These are phyloP conservation scores for Diospyros lotus DNA, from an alignment of 148 eudicot species.

Conservation along the genomic window DNA sequence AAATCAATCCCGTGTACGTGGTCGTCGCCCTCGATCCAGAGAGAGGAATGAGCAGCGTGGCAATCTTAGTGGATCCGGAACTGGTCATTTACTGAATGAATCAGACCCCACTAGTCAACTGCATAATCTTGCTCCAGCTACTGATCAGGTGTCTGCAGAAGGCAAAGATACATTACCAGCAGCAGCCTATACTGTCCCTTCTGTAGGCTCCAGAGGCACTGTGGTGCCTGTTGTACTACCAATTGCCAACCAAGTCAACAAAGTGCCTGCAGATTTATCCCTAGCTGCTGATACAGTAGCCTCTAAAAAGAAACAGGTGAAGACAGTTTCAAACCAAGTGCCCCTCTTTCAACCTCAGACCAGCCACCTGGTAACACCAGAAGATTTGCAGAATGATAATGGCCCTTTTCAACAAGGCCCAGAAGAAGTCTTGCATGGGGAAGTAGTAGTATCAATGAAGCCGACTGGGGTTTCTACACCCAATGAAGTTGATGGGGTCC, in stretches of 20 bases:
- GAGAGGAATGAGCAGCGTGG: slow-evolving; percentile 27
- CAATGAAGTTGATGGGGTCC: slow-evolving; percentile 20
- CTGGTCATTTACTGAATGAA: slow-evolving; percentile 33
- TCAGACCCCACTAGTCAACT: slow-evolving; percentile 30
- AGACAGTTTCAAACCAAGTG: slow-evolving; percentile 23
- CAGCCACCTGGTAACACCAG: slow-evolving; percentile 17
- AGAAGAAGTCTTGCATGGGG: slow-evolving; percentile 4
- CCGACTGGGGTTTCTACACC: background rate
- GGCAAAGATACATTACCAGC: slow-evolving; percentile 26
- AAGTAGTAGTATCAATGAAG: slow-evolving; percentile 17
- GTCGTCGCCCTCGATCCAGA: slow-evolving; percentile 28
- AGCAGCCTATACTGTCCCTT: slow-evolving; percentile 35
- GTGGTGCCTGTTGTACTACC: slow-evolving; percentile 63
- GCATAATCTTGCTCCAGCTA: slow-evolving; percentile 7
- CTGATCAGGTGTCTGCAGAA: slow-evolving; percentile 20
- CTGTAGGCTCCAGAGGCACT: slow-evolving; percentile 56
- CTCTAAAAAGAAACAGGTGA: slow-evolving; percentile 34
- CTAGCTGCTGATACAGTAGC: slow-evolving; percentile 40
- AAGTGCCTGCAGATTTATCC: slow-evolving; percentile 33
- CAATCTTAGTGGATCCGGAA: slow-evolving; percentile 3
- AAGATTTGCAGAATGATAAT: slow-evolving; percentile 21
- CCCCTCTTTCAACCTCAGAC: slow-evolving; percentile 15
- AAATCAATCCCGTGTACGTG: slow-evolving; percentile 21
- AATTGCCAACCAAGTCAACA: slow-evolving; percentile 33
- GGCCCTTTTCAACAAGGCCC: slow-evolving; percentile 11